Conservation (phyloP, 2,329 filamentous ascomycete genomes). For the Arthrobotrys megalospora region DNA sequence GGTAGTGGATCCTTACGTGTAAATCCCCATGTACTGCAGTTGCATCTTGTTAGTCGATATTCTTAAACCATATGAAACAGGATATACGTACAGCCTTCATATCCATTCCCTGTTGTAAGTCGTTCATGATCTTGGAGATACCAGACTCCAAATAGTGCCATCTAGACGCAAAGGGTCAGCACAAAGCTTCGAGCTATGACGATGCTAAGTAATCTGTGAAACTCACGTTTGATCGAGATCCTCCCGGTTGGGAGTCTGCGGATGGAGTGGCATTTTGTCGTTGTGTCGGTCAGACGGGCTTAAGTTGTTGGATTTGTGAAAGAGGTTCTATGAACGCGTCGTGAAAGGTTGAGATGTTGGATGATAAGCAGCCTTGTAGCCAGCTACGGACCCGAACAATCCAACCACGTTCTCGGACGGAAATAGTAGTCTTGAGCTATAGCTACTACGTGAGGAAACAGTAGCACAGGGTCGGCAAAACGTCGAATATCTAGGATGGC, state of each 20-base stretch:
- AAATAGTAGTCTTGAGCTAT: constrained; percentile 28
- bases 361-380: constrained; percentile 44
- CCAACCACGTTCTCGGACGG: constrained; percentile 29
- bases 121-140: constrained; percentile 92
- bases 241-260: constrained; percentile 75
- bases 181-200: background rate
- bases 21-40: constrained; percentile 89
- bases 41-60: constrained; percentile 17
- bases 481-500: constrained; percentile 28
- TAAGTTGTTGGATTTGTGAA: constrained; percentile 55
- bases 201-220: background rate
- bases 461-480: constrained; percentile 13
- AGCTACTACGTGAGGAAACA: constrained; percentile 18
- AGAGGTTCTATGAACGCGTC: constrained; percentile 45
- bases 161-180: constrained; percentile 69
- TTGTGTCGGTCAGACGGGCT: constrained; percentile 20
- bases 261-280: constrained; percentile 64
- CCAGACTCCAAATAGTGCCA: constrained; percentile 92
- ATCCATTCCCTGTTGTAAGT: constrained; percentile 91
- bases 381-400: constrained; percentile 32
- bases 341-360: constrained; percentile 49
- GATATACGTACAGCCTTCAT: constrained; percentile 81
- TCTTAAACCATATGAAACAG: constrained; percentile 45
- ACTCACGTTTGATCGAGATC: constrained; percentile 76
- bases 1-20: constrained; percentile 75